A percentile compares a stretch with the other conserved stretches of the same genome.
These are phyloP conservation scores for Trifolium subterraneum DNA, from an alignment of 306 rosid species.

Conservation along the genomic window DNA sequence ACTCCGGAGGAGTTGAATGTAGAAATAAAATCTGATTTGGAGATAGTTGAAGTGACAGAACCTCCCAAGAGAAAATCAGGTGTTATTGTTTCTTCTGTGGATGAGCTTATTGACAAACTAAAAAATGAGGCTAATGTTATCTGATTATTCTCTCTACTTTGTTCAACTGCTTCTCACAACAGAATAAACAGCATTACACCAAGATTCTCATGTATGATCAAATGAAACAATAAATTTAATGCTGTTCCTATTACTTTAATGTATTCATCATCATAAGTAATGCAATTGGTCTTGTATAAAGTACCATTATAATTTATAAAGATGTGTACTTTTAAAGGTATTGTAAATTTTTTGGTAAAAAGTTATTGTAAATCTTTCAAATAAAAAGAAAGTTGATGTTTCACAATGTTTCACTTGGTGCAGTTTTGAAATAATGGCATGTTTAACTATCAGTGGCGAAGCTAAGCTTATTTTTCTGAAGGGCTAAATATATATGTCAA, in stretches of 20 bases:
- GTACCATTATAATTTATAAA: too few relatives aligned
- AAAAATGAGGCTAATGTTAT: slow-evolving; percentile 84
- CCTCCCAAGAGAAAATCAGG: slow-evolving; percentile 97
- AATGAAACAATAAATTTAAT: slow-evolving; percentile 21
- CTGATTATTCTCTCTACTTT: slow-evolving; percentile 41
- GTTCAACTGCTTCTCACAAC: slow-evolving; percentile 23
- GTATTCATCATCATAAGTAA: too few relatives aligned
- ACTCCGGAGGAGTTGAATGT: slow-evolving; percentile 79
- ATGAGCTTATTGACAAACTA: slow-evolving; percentile 84
- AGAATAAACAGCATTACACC: slow-evolving; percentile 19
- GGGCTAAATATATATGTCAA: too few relatives aligned
- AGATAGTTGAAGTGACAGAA: slow-evolving; percentile 76
- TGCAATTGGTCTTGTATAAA: too few relatives aligned
- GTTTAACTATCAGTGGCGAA: too few relatives aligned
- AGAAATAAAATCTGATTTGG: slow-evolving; percentile 74
- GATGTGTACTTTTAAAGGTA: too few relatives aligned
- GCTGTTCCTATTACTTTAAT: slow-evolving; percentile 4
- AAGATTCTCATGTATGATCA: slow-evolving; percentile 30
- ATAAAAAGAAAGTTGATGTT: too few relatives aligned
- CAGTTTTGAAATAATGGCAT: too few relatives aligned
- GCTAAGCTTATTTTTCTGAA: too few relatives aligned
- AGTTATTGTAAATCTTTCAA: too few relatives aligned
- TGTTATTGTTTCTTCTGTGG: slow-evolving; percentile 77
- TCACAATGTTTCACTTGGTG: too few relatives aligned
- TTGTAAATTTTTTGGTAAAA: too few relatives aligned